Percentiles rank a stretch among this genome's conserved stretches.
phyloP scores from a whole-genome alignment of 441 rosid species.

The Populus hybrid region DNA sequence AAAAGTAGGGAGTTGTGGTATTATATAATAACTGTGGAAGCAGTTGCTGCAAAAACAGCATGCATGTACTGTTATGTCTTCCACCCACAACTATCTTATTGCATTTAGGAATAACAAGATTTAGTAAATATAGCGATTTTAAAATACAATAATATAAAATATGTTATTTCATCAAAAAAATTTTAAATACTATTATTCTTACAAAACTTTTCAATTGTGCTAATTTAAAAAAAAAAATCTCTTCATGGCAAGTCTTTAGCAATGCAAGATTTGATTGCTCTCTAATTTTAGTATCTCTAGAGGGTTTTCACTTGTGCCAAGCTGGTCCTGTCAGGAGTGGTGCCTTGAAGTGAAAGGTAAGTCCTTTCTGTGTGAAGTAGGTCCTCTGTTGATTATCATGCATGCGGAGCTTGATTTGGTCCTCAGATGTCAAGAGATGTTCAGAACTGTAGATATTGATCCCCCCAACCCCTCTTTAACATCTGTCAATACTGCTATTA shows the following conservation, averaged over 20 bases:
- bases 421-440: not conserved
- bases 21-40: constrained; percentile 64
- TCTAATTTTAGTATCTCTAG: not conserved
- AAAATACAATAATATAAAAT: too few species aligned
- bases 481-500: not conserved
- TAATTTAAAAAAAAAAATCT: not conserved
- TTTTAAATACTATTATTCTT: not conserved
- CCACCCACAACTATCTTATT: constrained; percentile 79
- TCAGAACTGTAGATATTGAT: not conserved
- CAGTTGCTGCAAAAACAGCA: constrained; percentile 92
- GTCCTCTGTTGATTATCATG: constrained; percentile 16
- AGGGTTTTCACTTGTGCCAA: constrained; percentile 14
- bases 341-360: constrained; percentile 14
- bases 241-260: not conserved
- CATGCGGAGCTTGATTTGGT: constrained; percentile 32
- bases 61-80: constrained; percentile 79
- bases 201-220: too few species aligned
- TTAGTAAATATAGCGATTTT: too few species aligned
- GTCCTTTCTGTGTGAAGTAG: constrained; percentile 4
- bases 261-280: constrained; percentile 6
- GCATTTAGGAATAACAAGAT: constrained; percentile 63
- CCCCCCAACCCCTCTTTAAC: not conserved
- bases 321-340: constrained; percentile 1
- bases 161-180: too few species aligned
- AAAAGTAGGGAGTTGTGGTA: not conserved